Conservation (phyloP, 306 rosid species). For the Arachis stenosperma region DNA sequence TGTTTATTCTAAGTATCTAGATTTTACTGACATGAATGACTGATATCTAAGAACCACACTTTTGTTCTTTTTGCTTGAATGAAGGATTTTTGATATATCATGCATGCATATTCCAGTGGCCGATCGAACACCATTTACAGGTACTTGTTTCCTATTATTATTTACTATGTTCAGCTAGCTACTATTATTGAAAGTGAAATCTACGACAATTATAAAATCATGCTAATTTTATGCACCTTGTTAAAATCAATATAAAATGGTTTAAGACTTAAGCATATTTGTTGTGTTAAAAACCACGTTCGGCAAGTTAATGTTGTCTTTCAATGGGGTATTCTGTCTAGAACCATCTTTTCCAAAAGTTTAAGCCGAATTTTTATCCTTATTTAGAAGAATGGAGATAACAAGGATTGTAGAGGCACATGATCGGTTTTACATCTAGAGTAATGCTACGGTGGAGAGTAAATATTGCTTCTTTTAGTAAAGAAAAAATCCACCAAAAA, state of each 20-base stretch:
- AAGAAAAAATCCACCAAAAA: no score
- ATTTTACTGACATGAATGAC: constrained; percentile 21
- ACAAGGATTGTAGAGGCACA: no score
- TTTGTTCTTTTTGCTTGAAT: constrained; percentile 31
- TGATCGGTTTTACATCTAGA: no score
- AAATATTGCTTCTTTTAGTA: no score
- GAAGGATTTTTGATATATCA: constrained; percentile 79
- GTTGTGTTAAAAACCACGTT: constrained; percentile 12
- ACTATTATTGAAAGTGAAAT: no score
- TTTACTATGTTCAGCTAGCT: no score
- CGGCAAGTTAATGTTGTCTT: constrained; percentile 16
- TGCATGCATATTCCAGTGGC: constrained; percentile 88
- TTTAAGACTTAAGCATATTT: constrained; percentile 7
- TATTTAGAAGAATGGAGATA: no score
- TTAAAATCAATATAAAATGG: constrained; percentile 2
- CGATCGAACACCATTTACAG: constrained; percentile 78
- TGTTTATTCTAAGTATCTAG: constrained; percentile 27
- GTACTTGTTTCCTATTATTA: constrained; percentile 36
- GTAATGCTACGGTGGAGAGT: no score
- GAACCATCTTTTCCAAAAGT: no score
- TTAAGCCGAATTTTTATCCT: no score
- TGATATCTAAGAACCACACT: constrained; percentile 26
- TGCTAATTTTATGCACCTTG: neutral
- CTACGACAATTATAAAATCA: no score
- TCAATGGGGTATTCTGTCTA: neutral